Conservation (phyloP, 2,329 filamentous ascomycete genomes). For the Elsinoe perseae region DNA sequence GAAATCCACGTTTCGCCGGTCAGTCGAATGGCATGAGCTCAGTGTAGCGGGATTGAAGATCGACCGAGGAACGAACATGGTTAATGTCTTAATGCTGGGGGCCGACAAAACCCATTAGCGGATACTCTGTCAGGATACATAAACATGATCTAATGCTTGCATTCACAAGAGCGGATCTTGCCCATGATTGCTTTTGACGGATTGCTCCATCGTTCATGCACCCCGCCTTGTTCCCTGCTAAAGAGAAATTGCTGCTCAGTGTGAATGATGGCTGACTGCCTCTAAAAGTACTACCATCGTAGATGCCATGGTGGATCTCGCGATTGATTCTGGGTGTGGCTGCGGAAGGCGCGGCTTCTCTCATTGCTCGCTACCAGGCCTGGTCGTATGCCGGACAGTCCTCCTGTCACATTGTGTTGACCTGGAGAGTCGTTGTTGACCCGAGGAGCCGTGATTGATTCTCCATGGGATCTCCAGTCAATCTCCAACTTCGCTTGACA, state of each 20-base stretch:
- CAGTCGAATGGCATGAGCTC: too few relatives aligned
- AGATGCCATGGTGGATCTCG: neutral
- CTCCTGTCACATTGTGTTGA: neutral
- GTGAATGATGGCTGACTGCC: neutral
- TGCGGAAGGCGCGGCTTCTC: neutral
- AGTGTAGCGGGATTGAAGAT: too few relatives aligned
- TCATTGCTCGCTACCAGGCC: neutral
- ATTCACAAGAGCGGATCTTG: too few relatives aligned
- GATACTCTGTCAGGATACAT: neutral
- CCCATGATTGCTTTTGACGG: neutral
- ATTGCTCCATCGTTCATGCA: neutral
- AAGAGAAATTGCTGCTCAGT: neutral
- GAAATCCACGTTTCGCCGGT: slow-evolving; percentile 39
- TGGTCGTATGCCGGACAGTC: neutral
- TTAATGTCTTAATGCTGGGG: neutral
- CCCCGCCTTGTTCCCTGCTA: neutral
- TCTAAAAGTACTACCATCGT: neutral
- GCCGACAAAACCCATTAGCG: neutral
- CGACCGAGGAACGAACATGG: too few relatives aligned
- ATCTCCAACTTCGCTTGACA: neutral
- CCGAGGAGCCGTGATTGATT: neutral
- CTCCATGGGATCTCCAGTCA: neutral
- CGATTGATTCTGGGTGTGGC: neutral
- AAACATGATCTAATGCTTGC: neutral
- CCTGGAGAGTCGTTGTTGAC: neutral